Evolutionary conservation across 2,329 filamentous ascomycete species (phyloP).

Genomic region (Arthrinium phaeospermum): DNA sequence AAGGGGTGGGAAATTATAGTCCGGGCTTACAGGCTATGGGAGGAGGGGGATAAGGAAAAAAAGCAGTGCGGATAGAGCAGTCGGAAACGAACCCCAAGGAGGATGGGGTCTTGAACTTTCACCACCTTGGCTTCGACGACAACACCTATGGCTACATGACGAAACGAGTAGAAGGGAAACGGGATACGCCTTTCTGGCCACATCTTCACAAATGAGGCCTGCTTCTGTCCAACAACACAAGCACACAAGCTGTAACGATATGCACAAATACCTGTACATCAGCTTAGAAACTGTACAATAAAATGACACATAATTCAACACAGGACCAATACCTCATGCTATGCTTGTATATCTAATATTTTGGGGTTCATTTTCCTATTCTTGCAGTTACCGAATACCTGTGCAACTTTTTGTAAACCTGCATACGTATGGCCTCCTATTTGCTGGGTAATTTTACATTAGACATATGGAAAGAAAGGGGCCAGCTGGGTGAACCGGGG

Average conservation of each 20-base stretch:
- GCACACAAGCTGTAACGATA: neutral
- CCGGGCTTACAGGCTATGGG: neutral
- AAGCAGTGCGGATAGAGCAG: neutral
- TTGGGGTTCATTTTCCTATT: neutral
- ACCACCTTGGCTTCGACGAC: neutral
- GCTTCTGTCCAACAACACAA: neutral
- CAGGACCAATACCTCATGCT: neutral
- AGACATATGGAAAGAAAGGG: too few relatives aligned
- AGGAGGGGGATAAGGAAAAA: neutral
- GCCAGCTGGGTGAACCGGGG: too few relatives aligned
- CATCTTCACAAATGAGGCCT: neutral
- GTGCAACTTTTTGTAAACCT: neutral
- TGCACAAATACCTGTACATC: neutral
- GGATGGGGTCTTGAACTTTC: neutral
- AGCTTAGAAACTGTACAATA: conserved; percentile 3
- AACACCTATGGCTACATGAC: neutral
- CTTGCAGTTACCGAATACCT: neutral
- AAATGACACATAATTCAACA: neutral
- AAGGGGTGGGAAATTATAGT: neutral
- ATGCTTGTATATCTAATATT: too few relatives aligned
- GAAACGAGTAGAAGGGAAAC: neutral
- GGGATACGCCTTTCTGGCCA: neutral
- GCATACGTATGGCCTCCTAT: too few relatives aligned
- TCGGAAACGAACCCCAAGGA: neutral
- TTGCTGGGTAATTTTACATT: too few relatives aligned